Evolutionary conservation across 2,329 filamentous ascomycete species (phyloP).

Genomic region (Apiospora malaysiana): DNA sequence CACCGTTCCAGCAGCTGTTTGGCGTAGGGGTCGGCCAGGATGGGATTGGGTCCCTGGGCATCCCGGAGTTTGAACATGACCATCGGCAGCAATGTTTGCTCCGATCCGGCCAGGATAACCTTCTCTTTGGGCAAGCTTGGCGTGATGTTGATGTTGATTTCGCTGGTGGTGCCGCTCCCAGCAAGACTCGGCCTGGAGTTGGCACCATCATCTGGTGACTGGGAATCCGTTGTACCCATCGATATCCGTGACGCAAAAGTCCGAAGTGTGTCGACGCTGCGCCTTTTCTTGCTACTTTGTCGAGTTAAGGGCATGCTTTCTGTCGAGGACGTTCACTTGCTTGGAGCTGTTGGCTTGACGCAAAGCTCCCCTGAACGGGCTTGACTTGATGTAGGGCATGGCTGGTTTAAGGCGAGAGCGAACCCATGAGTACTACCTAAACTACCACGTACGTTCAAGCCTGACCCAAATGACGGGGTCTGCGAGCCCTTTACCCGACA

Average conservation of each 20-base stretch:
- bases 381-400: neutral
- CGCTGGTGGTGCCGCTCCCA: constrained; percentile 8
- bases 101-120: constrained; percentile 30
- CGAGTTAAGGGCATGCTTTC: neutral
- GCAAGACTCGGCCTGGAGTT: neutral
- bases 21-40: constrained; percentile 30
- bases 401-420: neutral
- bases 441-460: neutral
- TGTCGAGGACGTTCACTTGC: neutral
- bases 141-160: constrained; percentile 13
- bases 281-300: neutral
- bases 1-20: constrained; percentile 30
- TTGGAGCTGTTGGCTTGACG: neutral
- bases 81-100: constrained; percentile 31
- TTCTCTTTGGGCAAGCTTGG: constrained; percentile 22
- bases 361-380: neutral
- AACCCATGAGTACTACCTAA: neutral
- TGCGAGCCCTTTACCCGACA: neutral
- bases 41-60: constrained; percentile 27
- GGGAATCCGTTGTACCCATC: neutral
- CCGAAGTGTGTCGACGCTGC: neutral
- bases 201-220: neutral
- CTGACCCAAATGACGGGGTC: neutral
- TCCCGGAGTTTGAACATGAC: constrained; percentile 29
- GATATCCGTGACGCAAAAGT: neutral